These are phyloP conservation scores for Aspergillus brasiliensis DNA, from an alignment of 2,329 filamentous ascomycete genomes.

Conservation along the genomic window DNA sequence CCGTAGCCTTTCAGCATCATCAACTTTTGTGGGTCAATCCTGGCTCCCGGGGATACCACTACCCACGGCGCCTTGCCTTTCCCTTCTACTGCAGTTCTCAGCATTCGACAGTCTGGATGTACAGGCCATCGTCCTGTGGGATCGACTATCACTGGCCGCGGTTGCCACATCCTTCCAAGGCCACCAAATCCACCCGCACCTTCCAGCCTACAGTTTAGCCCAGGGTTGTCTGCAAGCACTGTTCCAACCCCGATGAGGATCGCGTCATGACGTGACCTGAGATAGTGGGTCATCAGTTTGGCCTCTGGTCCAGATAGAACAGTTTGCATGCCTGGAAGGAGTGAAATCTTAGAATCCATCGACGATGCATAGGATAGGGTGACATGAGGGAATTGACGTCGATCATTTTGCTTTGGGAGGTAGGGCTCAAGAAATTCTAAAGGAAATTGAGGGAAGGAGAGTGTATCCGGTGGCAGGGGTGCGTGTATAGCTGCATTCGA, in stretches of 20 bases:
- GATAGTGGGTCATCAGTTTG: slow-evolving; percentile 90
- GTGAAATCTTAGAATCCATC: slow-evolving; percentile 77
- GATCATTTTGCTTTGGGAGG: slow-evolving; percentile 45
- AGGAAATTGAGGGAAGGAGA: slow-evolving; percentile 48
- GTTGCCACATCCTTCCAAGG: slow-evolving; percentile 61
- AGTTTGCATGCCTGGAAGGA: slow-evolving; percentile 78
- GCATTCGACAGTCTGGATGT: slow-evolving; percentile 61
- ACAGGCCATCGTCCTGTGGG: slow-evolving; percentile 74
- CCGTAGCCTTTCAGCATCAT: slow-evolving; percentile 50
- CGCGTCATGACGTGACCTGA: slow-evolving; percentile 78
- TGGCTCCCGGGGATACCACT: slow-evolving; percentile 55
- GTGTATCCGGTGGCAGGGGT: slow-evolving; percentile 41
- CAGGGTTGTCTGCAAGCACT: slow-evolving; percentile 80
- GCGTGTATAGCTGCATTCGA: slow-evolving; percentile 18
- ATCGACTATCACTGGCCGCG: slow-evolving; percentile 80
- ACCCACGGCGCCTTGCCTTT: slow-evolving; percentile 74
- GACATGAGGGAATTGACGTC: slow-evolving; percentile 54
- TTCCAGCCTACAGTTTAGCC: slow-evolving; percentile 76
- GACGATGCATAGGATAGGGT: slow-evolving; percentile 91
- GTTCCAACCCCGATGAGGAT: slow-evolving; percentile 86
- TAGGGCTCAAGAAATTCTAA: slow-evolving; percentile 55
- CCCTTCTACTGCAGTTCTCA: slow-evolving; percentile 65
- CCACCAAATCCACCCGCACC: slow-evolving; percentile 61
- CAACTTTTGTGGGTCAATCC: slow-evolving; percentile 51
- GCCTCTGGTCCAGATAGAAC: slow-evolving; percentile 78